These are phyloP conservation scores for Plasmopara halstedii DNA, from an alignment of 352 stramenopile genomes.

Conservation along the genomic window DNA sequence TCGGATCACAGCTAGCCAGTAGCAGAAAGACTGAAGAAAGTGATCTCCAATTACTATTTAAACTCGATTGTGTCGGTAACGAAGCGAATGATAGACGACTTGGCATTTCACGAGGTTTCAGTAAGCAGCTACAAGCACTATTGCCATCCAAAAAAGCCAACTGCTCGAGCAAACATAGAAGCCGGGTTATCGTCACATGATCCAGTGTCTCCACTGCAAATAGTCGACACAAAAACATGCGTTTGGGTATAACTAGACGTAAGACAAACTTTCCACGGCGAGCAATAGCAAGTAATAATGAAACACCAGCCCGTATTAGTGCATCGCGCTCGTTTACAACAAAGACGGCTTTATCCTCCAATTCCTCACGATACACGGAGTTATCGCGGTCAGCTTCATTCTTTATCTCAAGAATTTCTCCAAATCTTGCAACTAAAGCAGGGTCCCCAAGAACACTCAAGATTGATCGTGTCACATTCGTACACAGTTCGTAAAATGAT, in stretches of 20 bases:
- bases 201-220: conserved; percentile 67
- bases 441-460: conserved; percentile 57
- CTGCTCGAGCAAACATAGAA: conserved; percentile 64
- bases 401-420: conserved; percentile 12
- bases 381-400: conserved; percentile 25
- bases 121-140: neutral
- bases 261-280: conserved; percentile 66
- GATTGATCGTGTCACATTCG: conserved; percentile 35
- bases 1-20: conserved; percentile 68
- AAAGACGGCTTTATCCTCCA: conserved; percentile 50
- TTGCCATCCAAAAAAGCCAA: conserved; percentile 37
- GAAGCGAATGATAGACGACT: conserved; percentile 9
- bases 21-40: conserved; percentile 63
- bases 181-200: conserved; percentile 55
- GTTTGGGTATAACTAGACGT: conserved; percentile 51
- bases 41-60: conserved; percentile 62
- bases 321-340: conserved; percentile 58
- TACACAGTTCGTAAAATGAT: conserved; percentile 51
- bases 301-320: conserved; percentile 61
- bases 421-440: conserved; percentile 43
- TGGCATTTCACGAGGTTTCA: neutral
- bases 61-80: conserved; percentile 15
- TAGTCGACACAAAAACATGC: conserved; percentile 64
- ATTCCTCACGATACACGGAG: conserved; percentile 19
- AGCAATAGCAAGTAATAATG: conserved; percentile 59